Evolutionary conservation across 768 basidiomycete species (phyloP), one percentile per base, ranked within the genome.

Genomic region (Pleurotus tuoliensis): DNA sequence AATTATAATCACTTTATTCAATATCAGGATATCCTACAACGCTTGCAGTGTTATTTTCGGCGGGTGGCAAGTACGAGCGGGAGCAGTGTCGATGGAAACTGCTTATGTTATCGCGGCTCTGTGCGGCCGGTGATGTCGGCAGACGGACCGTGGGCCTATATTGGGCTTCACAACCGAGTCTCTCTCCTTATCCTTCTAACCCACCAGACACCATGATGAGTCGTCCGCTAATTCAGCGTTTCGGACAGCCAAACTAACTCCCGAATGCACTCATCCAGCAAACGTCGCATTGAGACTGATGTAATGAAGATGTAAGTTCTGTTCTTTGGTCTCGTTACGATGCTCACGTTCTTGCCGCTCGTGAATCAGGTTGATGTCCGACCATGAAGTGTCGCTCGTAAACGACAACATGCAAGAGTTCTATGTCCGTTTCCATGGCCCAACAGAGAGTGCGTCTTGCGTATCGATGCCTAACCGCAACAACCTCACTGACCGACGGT

Each of bases 361-460:
- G 45, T n/a, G 37, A 34, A 59, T 3, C 70, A 98, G 96, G 76
- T 73, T 98, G 66, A 98, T 98, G 94, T 96, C 94, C 13, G 97
- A 99, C 76, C 97, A 94, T 72, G 92, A 99, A 70, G 97, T 99
- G 58, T 92, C 85, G 40, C 86, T 99, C 66, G 92, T 98, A 56
- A 98, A 98, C 68, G 96, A 97, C 71, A 98, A 82, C 77, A 97
- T 98, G 92, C 92, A 95, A 69, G 97, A 99, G 76, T 98, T 99
- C 79, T 94, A 92, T 65, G 94, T 99, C 63, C 87, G 88, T 59
- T 99, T 99, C 78, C 82, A 90, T 62, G 96, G 96, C 16, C 96
- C 96, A 9, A 73, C 79, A 59, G 96, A 99, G 76, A 99, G 96
- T 96, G 73, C 69, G 92, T 75, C 27, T 39, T 39, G 9, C 11